A percentile compares a stretch with the other conserved stretches of the same genome.
These are phyloP conservation scores for Xylaria curta DNA, from an alignment of 495 filamentous ascomycete species.

Conservation along the genomic window DNA sequence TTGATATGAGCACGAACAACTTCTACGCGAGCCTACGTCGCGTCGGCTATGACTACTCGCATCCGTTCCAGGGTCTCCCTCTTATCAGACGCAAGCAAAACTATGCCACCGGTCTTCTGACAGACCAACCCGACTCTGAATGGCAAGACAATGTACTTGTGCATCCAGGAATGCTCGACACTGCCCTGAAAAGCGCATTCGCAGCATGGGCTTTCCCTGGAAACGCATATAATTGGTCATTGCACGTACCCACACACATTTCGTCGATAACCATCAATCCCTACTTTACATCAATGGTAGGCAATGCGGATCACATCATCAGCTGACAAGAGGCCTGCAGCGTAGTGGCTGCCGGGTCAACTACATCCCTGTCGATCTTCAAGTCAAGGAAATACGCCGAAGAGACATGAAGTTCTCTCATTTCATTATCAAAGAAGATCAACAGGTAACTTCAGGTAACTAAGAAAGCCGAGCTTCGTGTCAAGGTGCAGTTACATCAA, in stretches of 20 bases:
- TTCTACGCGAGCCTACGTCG: conserved; percentile 6
- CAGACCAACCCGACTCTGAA: conserved; percentile 6
- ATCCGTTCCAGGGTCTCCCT: conserved; percentile 5
- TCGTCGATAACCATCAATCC: conserved; percentile 25
- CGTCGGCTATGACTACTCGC: conserved; percentile 11
- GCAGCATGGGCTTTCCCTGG: conserved; percentile 31
- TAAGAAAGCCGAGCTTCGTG: conserved; percentile 1
- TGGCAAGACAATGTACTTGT: conserved; percentile 26
- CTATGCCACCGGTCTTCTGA: neutral
- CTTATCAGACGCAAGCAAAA: conserved; percentile 3
- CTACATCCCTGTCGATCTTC: conserved; percentile 4
- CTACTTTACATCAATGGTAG: conserved; percentile 10
- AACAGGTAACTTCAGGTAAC: conserved; percentile 6
- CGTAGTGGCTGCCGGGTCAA: neutral
- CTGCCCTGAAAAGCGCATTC: conserved; percentile 31
- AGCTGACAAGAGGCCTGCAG: too few relatives aligned
- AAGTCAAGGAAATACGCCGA: conserved; percentile 5
- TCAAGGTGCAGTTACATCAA: conserved; percentile 1
- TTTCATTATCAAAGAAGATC: conserved; percentile 4
- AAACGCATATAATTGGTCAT: conserved; percentile 21
- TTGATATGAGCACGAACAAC: neutral
- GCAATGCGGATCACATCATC: too few relatives aligned
- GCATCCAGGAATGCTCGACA: conserved; percentile 35
- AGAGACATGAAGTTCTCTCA: conserved; percentile 6
- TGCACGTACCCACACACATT: conserved; percentile 32